Percentiles rank a stretch among this genome's conserved stretches.
These are phyloP conservation scores for Panaeolus papilionaceus DNA, from an alignment of 768 basidiomycete genomes.

Conservation along the genomic window DNA sequence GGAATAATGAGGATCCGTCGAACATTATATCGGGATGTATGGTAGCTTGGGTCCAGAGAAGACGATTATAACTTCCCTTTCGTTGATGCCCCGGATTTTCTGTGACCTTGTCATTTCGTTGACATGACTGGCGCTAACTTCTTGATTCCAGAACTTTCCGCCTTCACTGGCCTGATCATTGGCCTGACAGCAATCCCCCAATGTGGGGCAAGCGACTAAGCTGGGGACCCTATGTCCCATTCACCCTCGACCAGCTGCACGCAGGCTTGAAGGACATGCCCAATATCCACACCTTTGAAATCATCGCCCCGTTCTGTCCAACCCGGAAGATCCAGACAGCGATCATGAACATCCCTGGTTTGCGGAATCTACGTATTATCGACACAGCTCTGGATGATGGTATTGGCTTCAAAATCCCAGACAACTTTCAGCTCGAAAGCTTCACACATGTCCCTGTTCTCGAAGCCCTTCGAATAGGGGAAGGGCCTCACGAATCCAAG, in stretches of 20 bases:
- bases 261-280: slow-evolving; percentile 43
- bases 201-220: slow-evolving; percentile 44
- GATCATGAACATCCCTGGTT: slow-evolving; percentile 39
- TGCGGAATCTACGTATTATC: slow-evolving; percentile 42
- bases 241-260: slow-evolving; percentile 43
- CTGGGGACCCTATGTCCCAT: slow-evolving; percentile 40
- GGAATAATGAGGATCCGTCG: neutral
- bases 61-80: neutral
- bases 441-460: slow-evolving; percentile 45
- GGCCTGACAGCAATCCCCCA: slow-evolving; percentile 47
- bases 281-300: slow-evolving; percentile 39
- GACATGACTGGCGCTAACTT: slow-evolving; percentile 3
- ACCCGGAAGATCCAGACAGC: slow-evolving; percentile 42
- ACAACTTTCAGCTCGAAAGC: slow-evolving; percentile 38
- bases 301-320: slow-evolving; percentile 47
- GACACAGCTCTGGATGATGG: slow-evolving; percentile 47
- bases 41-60: neutral
- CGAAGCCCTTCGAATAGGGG: slow-evolving; percentile 47
- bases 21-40: neutral
- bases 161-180: slow-evolving; percentile 51
- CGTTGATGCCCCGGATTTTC: slow-evolving; percentile 6
- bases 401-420: slow-evolving; percentile 38
- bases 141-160: slow-evolving; percentile 36
- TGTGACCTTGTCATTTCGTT: neutral
- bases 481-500: slow-evolving; percentile 44